Evolutionary conservation across 208 protist species (phyloP).

Genomic region (Borovskyia barvae): DNA sequence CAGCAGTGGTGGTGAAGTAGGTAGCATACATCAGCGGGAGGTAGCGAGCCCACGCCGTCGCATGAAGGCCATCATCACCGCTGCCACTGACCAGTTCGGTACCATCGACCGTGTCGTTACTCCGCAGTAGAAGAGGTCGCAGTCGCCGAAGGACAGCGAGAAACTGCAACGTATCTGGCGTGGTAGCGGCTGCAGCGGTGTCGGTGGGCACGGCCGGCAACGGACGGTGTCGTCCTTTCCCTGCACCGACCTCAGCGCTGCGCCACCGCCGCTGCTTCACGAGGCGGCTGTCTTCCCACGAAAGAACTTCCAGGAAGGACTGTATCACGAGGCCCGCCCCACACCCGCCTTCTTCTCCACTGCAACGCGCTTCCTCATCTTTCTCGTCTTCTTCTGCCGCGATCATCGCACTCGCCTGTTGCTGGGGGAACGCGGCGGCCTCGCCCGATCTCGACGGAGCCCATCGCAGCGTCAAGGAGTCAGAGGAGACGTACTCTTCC

Average conservation of each 20-base stretch:
- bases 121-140: slow-evolving; percentile 3
- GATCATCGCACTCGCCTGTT: too few species aligned
- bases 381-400: too few species aligned
- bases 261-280: neutral
- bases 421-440: too few species aligned
- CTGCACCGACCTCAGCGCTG: neutral
- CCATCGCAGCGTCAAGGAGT: neutral
- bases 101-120: too few species aligned
- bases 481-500: neutral
- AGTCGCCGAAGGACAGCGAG: slow-evolving; percentile 5
- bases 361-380: too few species aligned
- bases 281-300: slow-evolving; percentile 15
- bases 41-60: neutral
- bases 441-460: neutral
- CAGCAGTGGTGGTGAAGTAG: too few species aligned
- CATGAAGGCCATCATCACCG: too few species aligned
- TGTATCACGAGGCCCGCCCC: slow-evolving; percentile 9
- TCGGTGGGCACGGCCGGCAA: neutral
- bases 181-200: neutral
- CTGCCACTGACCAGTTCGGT: neutral
- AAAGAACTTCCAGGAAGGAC: slow-evolving; percentile 8
- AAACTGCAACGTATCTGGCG: neutral
- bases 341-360: neutral
- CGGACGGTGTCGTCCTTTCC: neutral
- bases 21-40: neutral